Conservation (phyloP, 805 yeast genomes). For the Starmera caribaea region DNA sequence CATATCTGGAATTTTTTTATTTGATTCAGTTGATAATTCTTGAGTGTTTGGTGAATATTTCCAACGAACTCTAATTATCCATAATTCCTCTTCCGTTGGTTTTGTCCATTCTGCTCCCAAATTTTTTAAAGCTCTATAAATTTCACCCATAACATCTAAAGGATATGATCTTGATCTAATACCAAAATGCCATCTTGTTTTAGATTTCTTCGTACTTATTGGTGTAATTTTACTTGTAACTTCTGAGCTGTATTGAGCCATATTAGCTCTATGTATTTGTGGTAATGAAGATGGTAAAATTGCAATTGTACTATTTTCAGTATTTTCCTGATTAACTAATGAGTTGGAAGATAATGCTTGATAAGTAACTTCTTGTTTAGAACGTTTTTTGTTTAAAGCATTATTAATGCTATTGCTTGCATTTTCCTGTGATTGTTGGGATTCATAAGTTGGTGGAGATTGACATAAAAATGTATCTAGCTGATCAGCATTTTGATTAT, state of each 20-base stretch:
- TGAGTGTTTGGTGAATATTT: conserved; percentile 44
- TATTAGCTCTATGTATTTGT: conserved; percentile 86
- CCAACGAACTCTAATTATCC: conserved; percentile 97
- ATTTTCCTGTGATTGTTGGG: conserved; percentile 4
- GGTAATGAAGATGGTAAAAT: conserved; percentile 91
- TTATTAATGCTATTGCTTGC: background rate
- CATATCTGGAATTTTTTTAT: conserved; percentile 51
- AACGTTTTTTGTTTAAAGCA: background rate
- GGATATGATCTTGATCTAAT: conserved; percentile 94
- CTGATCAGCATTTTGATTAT: conserved; percentile 26
- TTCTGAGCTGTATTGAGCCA: conserved; percentile 55
- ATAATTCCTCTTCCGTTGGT: conserved; percentile 87
- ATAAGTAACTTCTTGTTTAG: conserved; percentile 21
- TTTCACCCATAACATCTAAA: conserved; percentile 97
- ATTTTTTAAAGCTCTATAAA: conserved; percentile 85
- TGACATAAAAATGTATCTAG: conserved; percentile 51
- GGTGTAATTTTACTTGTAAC: conserved; percentile 39
- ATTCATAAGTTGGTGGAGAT: conserved; percentile 44
- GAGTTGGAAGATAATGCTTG: conserved; percentile 21
- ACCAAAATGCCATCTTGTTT: conserved; percentile 98
- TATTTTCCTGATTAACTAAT: conserved; percentile 16
- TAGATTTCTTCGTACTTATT: conserved; percentile 69
- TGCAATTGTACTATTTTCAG: conserved; percentile 65
- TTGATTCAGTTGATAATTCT: conserved; percentile 9
- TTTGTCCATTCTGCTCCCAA: conserved; percentile 97